Percentiles rank a stretch among this genome's conserved stretches.
Evolutionary conservation across 768 basidiomycete species (phyloP).

Genomic region (Terana coerulea): DNA sequence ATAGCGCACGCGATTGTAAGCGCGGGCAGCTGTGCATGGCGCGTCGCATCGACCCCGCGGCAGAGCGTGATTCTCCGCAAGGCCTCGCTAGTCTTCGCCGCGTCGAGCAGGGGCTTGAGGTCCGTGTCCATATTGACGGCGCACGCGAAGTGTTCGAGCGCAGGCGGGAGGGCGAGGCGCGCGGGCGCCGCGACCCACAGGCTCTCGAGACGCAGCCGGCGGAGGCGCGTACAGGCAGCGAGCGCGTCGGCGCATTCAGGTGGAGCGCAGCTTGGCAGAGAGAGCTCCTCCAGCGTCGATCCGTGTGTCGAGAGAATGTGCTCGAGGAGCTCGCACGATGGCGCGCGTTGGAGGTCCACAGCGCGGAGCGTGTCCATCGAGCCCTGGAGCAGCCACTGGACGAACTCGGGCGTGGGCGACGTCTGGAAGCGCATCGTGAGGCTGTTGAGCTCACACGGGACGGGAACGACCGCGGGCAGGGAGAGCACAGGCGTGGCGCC

Average conservation of each 20-base stretch:
- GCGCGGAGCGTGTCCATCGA: slow-evolving; percentile 45
- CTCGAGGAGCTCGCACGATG: slow-evolving; percentile 50
- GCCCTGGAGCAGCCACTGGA: slow-evolving; percentile 66
- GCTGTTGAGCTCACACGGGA: slow-evolving; percentile 44
- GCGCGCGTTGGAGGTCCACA: slow-evolving; percentile 60
- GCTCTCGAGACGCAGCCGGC: slow-evolving; percentile 54
- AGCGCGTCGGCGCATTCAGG: slow-evolving; percentile 44
- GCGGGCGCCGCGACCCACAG: slow-evolving; percentile 41
- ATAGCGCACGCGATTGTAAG: slow-evolving; percentile 64
- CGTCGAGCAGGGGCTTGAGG: slow-evolving; percentile 51
- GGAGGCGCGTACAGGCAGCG: slow-evolving; percentile 45
- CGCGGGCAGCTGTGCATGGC: slow-evolving; percentile 46
- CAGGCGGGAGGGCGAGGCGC: slow-evolving; percentile 45
- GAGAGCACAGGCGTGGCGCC: slow-evolving; percentile 54
- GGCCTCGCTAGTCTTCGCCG: slow-evolving; percentile 41
- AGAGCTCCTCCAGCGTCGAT: slow-evolving; percentile 46
- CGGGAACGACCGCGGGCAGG: slow-evolving; percentile 39
- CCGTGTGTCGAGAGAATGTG: slow-evolving; percentile 49
- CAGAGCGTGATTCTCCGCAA: slow-evolving; percentile 51
- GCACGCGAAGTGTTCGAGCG: slow-evolving; percentile 54
- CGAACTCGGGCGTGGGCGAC: slow-evolving; percentile 57
- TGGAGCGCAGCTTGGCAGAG: slow-evolving; percentile 51
- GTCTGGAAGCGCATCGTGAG: slow-evolving; percentile 64
- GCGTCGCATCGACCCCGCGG: slow-evolving; percentile 47
- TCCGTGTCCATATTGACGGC: slow-evolving; percentile 54